These are phyloP conservation scores for Daldinia sp. DNA, from an alignment of 2,329 filamentous ascomycete genomes.

Conservation along the genomic window DNA sequence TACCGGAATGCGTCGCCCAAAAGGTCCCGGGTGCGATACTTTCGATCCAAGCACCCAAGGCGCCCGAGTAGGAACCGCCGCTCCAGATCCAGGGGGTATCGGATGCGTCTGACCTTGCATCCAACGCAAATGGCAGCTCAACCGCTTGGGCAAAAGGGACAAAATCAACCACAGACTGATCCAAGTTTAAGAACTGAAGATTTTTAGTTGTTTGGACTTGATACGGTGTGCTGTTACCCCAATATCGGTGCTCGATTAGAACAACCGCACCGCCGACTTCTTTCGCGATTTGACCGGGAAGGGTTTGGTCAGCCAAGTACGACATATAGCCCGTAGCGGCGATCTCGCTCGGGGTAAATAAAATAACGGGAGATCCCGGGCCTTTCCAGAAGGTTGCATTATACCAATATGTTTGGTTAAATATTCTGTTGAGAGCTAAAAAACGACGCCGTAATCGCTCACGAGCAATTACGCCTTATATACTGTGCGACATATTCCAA, in stretches of 20 bases:
- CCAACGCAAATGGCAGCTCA: constrained; percentile 61
- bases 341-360: constrained; percentile 63
- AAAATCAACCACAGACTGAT: constrained; percentile 62
- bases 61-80: constrained; percentile 65
- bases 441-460: too few relatives aligned
- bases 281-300: constrained; percentile 61
- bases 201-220: constrained; percentile 59
- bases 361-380: constrained; percentile 60
- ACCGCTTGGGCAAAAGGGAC: constrained; percentile 62
- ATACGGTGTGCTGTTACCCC: constrained; percentile 64
- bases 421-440: too few relatives aligned
- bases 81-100: constrained; percentile 64
- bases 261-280: constrained; percentile 62
- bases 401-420: constrained; percentile 60
- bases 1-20: constrained; percentile 67
- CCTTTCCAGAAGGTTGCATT: constrained; percentile 61
- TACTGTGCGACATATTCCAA: too few relatives aligned
- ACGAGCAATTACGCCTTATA: too few relatives aligned
- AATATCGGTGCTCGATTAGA: constrained; percentile 67
- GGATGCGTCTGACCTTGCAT: constrained; percentile 57
- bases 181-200: constrained; percentile 61
- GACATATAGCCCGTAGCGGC: constrained; percentile 55
- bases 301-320: constrained; percentile 59
- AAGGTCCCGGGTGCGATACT: constrained; percentile 62
- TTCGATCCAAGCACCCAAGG: constrained; percentile 64